Evolutionary conservation across 768 basidiomycete species (phyloP).

Genomic region (Xerocomus brunneocitrinus): DNA sequence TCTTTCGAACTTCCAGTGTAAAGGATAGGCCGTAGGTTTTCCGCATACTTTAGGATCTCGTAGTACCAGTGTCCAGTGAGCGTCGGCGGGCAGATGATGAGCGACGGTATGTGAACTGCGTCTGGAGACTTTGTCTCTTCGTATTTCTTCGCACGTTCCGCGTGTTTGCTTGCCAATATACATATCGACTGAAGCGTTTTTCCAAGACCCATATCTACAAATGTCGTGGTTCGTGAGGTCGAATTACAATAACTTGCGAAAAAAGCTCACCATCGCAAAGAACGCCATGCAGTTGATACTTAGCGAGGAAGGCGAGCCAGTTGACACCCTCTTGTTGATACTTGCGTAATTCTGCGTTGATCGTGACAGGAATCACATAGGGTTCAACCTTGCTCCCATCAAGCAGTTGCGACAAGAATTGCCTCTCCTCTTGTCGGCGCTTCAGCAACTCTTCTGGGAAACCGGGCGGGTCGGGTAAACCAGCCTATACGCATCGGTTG

Average conservation of each 20-base stretch:
- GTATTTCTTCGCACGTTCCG: slow-evolving; percentile 72
- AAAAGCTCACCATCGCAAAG: slow-evolving; percentile 82
- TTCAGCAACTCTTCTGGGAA: slow-evolving; percentile 86
- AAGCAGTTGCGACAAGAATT: slow-evolving; percentile 88
- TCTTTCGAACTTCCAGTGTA: slow-evolving; percentile 89
- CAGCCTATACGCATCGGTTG: slow-evolving; percentile 52
- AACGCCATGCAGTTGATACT: slow-evolving; percentile 96
- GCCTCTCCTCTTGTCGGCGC: slow-evolving; percentile 81
- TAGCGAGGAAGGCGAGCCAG: slow-evolving; percentile 97
- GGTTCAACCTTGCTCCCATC: slow-evolving; percentile 94
- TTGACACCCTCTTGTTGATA: slow-evolving; percentile 99
- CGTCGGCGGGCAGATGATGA: slow-evolving; percentile 96
- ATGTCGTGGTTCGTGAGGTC: background rate
- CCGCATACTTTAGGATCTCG: slow-evolving; percentile 90
- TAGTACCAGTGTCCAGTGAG: slow-evolving; percentile 99
- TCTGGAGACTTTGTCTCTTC: slow-evolving; percentile 66
- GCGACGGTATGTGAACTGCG: slow-evolving; percentile 81
- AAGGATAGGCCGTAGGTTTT: slow-evolving; percentile 76
- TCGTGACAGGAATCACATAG: slow-evolving; percentile 77
- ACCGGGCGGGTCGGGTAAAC: slow-evolving; percentile 91
- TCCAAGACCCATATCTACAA: slow-evolving; percentile 94
- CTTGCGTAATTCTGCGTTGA: slow-evolving; percentile 92
- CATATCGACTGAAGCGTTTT: slow-evolving; percentile 98
- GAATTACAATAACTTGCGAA: slow-evolving; percentile 12
- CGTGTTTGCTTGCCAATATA: slow-evolving; percentile 90